Percentiles rank a stretch among this genome's conserved stretches.
phyloP scores from a whole-genome alignment of 2,329 filamentous ascomycete genomes.

The Orbilia javanica region DNA sequence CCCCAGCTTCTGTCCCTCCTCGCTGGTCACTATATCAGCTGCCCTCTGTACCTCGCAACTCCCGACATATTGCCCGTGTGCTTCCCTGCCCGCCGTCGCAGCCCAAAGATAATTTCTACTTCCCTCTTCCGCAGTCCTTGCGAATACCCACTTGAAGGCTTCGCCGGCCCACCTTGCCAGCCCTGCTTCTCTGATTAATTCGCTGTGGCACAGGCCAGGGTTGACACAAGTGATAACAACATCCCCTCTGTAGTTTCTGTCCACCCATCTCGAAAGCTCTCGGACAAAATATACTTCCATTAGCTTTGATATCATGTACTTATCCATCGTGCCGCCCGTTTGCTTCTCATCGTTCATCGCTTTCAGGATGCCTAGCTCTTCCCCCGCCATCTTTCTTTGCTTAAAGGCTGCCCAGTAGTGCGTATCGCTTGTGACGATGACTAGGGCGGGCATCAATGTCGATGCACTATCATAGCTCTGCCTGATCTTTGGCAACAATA shows the following conservation, averaged over 20 bases:
- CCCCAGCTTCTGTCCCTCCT: slow-evolving; percentile 42
- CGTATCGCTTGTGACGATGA: slow-evolving; percentile 66
- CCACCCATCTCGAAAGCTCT: slow-evolving; percentile 55
- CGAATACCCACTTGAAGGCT: slow-evolving; percentile 22
- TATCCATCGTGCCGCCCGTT: slow-evolving; percentile 11
- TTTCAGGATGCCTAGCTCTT: slow-evolving; percentile 46
- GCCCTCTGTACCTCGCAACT: slow-evolving; percentile 54
- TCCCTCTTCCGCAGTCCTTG: slow-evolving; percentile 63
- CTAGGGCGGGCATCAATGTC: slow-evolving; percentile 63
- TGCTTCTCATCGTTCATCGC: slow-evolving; percentile 54
- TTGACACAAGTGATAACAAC: slow-evolving; percentile 57
- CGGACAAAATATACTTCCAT: slow-evolving; percentile 57
- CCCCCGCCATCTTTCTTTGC: slow-evolving; percentile 27
- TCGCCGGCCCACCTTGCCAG: not conserved
- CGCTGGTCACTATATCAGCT: slow-evolving; percentile 33
- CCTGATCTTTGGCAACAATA: slow-evolving; percentile 68
- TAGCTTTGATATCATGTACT: slow-evolving; percentile 60
- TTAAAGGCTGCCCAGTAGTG: slow-evolving; percentile 62
- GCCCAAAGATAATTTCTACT: slow-evolving; percentile 63
- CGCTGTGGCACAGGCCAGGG: slow-evolving; percentile 59
- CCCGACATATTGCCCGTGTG: slow-evolving; percentile 61
- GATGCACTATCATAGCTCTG: slow-evolving; percentile 62
- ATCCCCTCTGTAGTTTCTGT: slow-evolving; percentile 44
- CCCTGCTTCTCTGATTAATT: slow-evolving; percentile 34
- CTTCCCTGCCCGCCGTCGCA: slow-evolving; percentile 57